These are phyloP conservation scores for Wallacemonas sp. DNA, from an alignment of 208 protist genomes.

Conservation along the genomic window DNA sequence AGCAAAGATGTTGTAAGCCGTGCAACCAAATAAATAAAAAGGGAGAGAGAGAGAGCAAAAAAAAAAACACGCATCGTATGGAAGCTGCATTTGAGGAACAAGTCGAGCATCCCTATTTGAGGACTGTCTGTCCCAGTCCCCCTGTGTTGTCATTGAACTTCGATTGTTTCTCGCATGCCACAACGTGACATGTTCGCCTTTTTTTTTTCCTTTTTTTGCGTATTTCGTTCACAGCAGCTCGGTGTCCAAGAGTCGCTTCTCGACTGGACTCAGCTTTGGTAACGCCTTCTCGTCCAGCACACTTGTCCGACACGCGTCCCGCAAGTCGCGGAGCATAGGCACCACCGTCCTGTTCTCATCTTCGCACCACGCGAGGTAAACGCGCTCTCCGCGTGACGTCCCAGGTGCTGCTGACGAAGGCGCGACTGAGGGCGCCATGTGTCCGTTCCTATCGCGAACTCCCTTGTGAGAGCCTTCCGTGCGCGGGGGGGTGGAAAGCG, in stretches of 20 bases:
- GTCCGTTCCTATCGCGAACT: too few species aligned
- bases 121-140: too few species aligned
- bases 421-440: neutral
- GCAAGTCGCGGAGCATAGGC: conserved; percentile 20
- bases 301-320: conserved; percentile 21
- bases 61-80: too few species aligned
- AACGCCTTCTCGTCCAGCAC: conserved; percentile 19
- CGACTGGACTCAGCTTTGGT: conserved; percentile 33
- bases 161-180: too few species aligned
- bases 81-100: too few species aligned
- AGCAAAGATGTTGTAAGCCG: too few species aligned
- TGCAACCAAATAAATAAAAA: too few species aligned
- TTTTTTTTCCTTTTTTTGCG: neutral
- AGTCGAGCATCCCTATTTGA: too few species aligned
- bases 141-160: too few species aligned
- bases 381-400: conserved; percentile 13
- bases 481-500: too few species aligned
- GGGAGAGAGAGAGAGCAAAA: conserved; percentile 1
- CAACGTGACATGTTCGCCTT: too few species aligned
- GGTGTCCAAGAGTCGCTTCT: conserved; percentile 18
- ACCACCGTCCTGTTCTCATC: conserved; percentile 6
- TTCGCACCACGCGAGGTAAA: neutral
- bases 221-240: neutral
- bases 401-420: neutral
- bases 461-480: too few species aligned